Evolutionary conservation across 257 asterid genomes (phyloP), one percentile per base, ranked within the genome.

Genomic region (Mitragyna speciosa): DNA sequence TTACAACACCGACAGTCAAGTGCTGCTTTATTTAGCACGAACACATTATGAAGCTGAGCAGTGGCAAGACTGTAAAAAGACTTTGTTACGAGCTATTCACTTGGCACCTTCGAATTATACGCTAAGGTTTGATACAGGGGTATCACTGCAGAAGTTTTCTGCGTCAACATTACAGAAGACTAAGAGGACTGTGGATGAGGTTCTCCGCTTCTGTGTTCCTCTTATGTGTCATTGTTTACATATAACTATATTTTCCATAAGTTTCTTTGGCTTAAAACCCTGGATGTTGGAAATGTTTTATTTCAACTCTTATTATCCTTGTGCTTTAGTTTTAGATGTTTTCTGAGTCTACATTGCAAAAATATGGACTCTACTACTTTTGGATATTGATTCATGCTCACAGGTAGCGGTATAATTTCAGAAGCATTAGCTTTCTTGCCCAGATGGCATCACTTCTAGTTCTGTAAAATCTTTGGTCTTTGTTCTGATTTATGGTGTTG

Each of bases 31-130:
- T 90, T 87, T 94, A 77, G 98, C 99, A 76, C 95, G 99, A 52
- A 94, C 98, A 26, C 97, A 96, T 89, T 96, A 96, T 84, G 99
- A 96, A 87, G 98, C 99, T 82, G 99, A 96, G 74, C 99, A 96
- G 85, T 96, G 99, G 99, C 97, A 90, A 86, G 99, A 96, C 81
- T 96, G 99, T 84, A 96, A 90, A 83, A 96, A 91, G 90, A 89
- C 99, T 63, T 82, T 96, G 72, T 90, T 96, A 69, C 88, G 97
- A 87, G 99, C 99, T 77, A 96, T 94, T 84, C 99, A 96, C 91
- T 83, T 96, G 89, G 94, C 95, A 83, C 99, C 99, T 76, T 90
- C 99, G 82, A 94, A 94, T 86, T 91, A 96, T 84, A 92, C 98
- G 28, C 85, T 94, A 77, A 90, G 95, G 85, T 96, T 96, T 83